phyloP scores from a whole-genome alignment of 2,329 filamentous ascomycete genomes.

The Penicillium thymicola region DNA sequence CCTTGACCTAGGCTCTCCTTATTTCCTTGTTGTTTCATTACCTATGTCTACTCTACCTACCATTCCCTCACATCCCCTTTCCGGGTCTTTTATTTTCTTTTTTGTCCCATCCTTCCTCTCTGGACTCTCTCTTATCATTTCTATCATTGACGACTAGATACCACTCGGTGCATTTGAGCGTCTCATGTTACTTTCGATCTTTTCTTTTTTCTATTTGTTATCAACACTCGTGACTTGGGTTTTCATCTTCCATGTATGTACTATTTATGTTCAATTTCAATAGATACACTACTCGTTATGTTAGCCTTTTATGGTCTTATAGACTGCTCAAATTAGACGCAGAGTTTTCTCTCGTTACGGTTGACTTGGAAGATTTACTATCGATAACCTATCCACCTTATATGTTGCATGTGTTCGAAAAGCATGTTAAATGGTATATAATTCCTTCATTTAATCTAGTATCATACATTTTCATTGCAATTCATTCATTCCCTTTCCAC shows the following conservation, averaged over 20 bases:
- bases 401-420: background rate
- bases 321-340: background rate
- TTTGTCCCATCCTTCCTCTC: background rate
- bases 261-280: background rate
- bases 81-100: constrained; percentile 2
- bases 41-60: constrained; percentile 4
- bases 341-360: background rate
- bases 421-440: background rate
- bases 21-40: constrained; percentile 5
- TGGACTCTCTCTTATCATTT: constrained; percentile 1
- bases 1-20: background rate
- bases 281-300: background rate
- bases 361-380: background rate
- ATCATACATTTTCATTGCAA: background rate
- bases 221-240: background rate
- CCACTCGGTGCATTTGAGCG: constrained; percentile 29
- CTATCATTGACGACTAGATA: constrained; percentile 25
- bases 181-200: constrained; percentile 12
- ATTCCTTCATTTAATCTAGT: background rate
- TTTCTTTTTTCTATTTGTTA: constrained; percentile 1
- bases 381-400: background rate
- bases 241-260: background rate
- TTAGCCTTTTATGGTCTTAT: background rate
- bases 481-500: background rate
- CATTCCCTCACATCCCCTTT: background rate